Conservation (phyloP, 148 eudicot genomes). For the Fallopia convolvulus region DNA sequence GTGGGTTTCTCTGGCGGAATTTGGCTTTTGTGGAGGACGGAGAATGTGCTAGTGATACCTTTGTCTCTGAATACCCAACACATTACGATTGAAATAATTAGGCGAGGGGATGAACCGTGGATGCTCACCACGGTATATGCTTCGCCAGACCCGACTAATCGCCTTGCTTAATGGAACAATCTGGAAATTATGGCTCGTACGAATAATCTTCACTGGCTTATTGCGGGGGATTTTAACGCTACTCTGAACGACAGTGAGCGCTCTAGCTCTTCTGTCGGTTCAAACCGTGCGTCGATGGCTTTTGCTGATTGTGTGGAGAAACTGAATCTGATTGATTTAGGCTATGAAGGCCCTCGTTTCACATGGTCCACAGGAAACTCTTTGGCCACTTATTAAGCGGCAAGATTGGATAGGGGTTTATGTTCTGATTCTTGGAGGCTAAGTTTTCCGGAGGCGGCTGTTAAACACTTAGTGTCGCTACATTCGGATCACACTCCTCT, state of each 20-base stretch:
- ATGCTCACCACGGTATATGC: background rate
- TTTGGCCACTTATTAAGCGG: background rate
- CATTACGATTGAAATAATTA: background rate
- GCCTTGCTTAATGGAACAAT: background rate
- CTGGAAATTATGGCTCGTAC: accelerated
- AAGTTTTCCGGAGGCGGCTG: background rate
- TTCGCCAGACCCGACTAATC: background rate
- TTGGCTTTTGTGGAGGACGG: background rate
- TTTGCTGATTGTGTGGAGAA: no score
- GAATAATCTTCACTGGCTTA: background rate
- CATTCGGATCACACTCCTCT: background rate
- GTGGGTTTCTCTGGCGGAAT: background rate
- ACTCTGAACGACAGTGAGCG: no score
- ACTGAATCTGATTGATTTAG: background rate
- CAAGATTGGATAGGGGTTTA: background rate
- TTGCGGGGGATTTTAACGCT: no score
- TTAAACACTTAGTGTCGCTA: background rate
- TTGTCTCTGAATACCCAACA: background rate
- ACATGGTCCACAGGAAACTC: background rate
- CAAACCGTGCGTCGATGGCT: no score
- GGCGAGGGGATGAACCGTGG: background rate
- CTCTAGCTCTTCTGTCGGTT: background rate
- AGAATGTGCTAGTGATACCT: background rate
- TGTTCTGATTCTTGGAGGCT: background rate
- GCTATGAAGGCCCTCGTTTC: background rate